phyloP scores from a whole-genome alignment of 2,329 filamentous ascomycete genomes.

The Plenodomus lindquistii region DNA sequence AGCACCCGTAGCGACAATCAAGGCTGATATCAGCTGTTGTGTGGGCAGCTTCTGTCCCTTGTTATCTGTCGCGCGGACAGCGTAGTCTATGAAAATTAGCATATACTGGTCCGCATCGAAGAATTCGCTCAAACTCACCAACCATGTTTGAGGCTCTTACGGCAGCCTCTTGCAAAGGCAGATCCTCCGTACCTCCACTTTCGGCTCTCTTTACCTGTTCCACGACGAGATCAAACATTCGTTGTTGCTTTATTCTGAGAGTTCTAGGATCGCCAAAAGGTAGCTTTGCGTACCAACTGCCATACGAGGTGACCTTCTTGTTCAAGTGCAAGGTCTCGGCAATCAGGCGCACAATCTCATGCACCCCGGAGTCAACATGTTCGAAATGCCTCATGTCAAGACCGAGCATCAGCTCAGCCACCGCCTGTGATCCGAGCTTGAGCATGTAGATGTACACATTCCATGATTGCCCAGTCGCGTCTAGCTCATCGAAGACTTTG shows the following conservation, averaged over 20 bases:
- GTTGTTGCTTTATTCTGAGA: constrained; percentile 5
- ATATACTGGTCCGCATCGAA: background rate
- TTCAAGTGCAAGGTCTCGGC: constrained; percentile 13
- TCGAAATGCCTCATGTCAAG: constrained; percentile 16
- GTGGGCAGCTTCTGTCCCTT: constrained; percentile 24
- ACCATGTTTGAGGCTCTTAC: constrained; percentile 26
- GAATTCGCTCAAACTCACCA: background rate
- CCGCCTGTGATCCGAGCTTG: constrained; percentile 13
- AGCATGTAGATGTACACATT: constrained; percentile 22
- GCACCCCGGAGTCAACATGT: constrained; percentile 3
- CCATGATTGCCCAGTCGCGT: constrained; percentile 15
- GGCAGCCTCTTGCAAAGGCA: constrained; percentile 41
- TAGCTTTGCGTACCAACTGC: constrained; percentile 14
- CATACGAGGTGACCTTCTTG: constrained; percentile 14
- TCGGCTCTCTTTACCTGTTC: constrained; percentile 12
- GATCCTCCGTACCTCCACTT: constrained; percentile 7
- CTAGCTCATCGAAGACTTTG: constrained; percentile 20
- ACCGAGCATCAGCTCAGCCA: constrained; percentile 13
- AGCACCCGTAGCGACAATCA: constrained; percentile 8
- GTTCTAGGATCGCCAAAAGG: constrained; percentile 9
- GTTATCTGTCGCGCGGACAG: constrained; percentile 21
- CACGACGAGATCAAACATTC: constrained; percentile 9
- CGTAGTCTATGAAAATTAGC: background rate
- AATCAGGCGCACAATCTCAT: constrained; percentile 12
- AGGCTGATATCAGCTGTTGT: constrained; percentile 8